Conservation (phyloP, 352 stramenopile species). For the Phytophthora capsici region DNA sequence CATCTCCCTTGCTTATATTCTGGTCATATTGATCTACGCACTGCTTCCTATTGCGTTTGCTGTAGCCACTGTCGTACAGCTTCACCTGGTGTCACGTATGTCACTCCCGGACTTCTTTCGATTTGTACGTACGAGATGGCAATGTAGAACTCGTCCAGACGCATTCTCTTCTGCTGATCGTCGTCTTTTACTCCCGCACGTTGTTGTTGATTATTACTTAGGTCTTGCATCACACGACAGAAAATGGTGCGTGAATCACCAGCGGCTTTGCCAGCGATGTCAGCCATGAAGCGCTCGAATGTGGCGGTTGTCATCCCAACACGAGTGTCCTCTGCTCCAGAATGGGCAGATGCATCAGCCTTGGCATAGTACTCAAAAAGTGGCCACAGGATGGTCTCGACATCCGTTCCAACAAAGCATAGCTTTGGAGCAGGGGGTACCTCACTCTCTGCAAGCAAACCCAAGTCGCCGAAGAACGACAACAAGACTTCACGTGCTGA, state of each 20-base stretch:
- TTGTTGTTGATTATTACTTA: slow-evolving; percentile 18
- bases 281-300: slow-evolving; percentile 72
- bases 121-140: slow-evolving; percentile 66
- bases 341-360: slow-evolving; percentile 10
- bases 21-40: slow-evolving; percentile 21
- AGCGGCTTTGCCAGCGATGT: slow-evolving; percentile 53
- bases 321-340: slow-evolving; percentile 33
- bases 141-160: slow-evolving; percentile 78
- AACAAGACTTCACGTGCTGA: slow-evolving; percentile 71
- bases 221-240: slow-evolving; percentile 48
- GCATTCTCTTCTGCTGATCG: slow-evolving; percentile 41
- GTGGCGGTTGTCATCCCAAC: slow-evolving; percentile 55
- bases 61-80: slow-evolving; percentile 77
- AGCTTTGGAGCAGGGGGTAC: slow-evolving; percentile 41
- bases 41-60: slow-evolving; percentile 59
- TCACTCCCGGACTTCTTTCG: slow-evolving; percentile 36
- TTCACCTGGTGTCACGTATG: slow-evolving; percentile 58
- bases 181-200: slow-evolving; percentile 10
- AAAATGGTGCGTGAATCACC: slow-evolving; percentile 50
- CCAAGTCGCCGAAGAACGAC: slow-evolving; percentile 74
- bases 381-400: slow-evolving; percentile 78
- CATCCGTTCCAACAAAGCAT: slow-evolving; percentile 73
- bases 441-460: slow-evolving; percentile 55
- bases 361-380: slow-evolving; percentile 82
- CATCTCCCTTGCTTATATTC: slow-evolving; percentile 24